Evolutionary conservation across 164 flowering plant species (phyloP), one percentile per base, ranked within the genome.

Genomic region (Dillenia suffruticosa): DNA sequence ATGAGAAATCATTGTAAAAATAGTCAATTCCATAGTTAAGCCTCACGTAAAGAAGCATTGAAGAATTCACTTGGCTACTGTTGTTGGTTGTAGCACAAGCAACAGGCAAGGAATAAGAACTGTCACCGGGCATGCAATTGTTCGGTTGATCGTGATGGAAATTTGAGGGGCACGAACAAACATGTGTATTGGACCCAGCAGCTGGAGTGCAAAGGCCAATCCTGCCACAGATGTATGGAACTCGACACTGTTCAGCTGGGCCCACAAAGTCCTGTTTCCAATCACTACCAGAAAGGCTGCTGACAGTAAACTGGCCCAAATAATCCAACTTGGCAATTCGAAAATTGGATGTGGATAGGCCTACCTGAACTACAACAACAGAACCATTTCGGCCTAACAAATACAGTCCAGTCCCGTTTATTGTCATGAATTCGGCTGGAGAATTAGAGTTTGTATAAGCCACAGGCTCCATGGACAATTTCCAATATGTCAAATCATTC

Each of bases 401-500:
- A 72, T 64, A 81, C 2, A 92, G 71, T 32, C 96, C 98, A 0
- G 86, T 77, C 10, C 49, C 17, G 63, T 88, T 84, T 12, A 89
- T 17, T 5, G 57, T 54, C 79, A 90, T 66, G 51, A 69, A 82
- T 9, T 74, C 77, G 46, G 73, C 81, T 9, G 47, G 61, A 56
- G 62, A 56, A 71, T 66, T 78, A 8, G 84, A 72, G 66, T 81
- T 73, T 49, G 5, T 61, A 56, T 63, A 75, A 14, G 85, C 95
- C 32, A 51, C 55, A 1, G 75, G 53, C 13, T 79, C 83, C 92
- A 82, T 88, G 6, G 95, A 77, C 51, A 92, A 22, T 58, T 74
- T 75, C 95, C 96, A 89, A 61, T 89, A 92, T 15, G 74, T 73
- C 15, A 72, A 70, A 9, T 70, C 75, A 8, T 66, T 51, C 98